These are phyloP conservation scores for Aspergillus pseudoglaucus DNA, from an alignment of 2,329 filamentous ascomycete species.

Conservation along the genomic window DNA sequence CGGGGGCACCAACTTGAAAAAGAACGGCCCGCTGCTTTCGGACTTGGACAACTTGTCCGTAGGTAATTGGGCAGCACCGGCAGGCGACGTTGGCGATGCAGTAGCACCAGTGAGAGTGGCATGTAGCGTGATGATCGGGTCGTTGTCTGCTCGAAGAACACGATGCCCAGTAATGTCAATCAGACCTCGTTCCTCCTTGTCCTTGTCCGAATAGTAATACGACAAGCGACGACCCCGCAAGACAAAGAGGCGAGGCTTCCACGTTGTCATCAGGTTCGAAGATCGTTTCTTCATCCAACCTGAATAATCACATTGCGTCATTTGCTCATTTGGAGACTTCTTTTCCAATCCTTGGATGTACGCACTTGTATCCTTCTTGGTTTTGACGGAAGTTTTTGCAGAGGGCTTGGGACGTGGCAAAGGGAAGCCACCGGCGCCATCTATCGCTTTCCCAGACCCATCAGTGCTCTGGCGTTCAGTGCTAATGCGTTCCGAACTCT, in stretches of 20 bases:
- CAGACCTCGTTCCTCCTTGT: slow-evolving; percentile 85
- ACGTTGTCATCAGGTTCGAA: slow-evolving; percentile 90
- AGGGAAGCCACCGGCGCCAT: slow-evolving; percentile 42
- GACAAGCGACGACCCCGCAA: slow-evolving; percentile 83
- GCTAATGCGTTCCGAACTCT: slow-evolving; percentile 74
- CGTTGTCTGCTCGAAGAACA: slow-evolving; percentile 89
- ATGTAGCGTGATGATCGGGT: slow-evolving; percentile 82
- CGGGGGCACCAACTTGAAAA: slow-evolving; percentile 94
- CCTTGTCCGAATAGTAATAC: slow-evolving; percentile 93
- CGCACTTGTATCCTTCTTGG: slow-evolving; percentile 91
- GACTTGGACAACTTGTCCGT: slow-evolving; percentile 22
- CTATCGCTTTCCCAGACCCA: slow-evolving; percentile 43
- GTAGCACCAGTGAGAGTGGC: slow-evolving; percentile 87
- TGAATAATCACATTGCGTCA: slow-evolving; percentile 80
- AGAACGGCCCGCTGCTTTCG: slow-evolving; percentile 69
- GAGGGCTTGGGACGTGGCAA: slow-evolving; percentile 47
- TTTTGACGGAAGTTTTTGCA: slow-evolving; percentile 50
- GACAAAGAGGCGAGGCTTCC: slow-evolving; percentile 95
- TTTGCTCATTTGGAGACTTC: slow-evolving; percentile 74
- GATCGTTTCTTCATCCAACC: slow-evolving; percentile 99
- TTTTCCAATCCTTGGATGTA: slow-evolving; percentile 82
- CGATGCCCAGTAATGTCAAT: slow-evolving; percentile 98
- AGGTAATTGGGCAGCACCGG: slow-evolving; percentile 27
- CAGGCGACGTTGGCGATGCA: slow-evolving; percentile 55
- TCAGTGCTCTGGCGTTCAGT: slow-evolving; percentile 65